Base-by-base conservation (phyloP, 1,139 yeast genomes). In the Suhomyces ambrosiae region DNA sequence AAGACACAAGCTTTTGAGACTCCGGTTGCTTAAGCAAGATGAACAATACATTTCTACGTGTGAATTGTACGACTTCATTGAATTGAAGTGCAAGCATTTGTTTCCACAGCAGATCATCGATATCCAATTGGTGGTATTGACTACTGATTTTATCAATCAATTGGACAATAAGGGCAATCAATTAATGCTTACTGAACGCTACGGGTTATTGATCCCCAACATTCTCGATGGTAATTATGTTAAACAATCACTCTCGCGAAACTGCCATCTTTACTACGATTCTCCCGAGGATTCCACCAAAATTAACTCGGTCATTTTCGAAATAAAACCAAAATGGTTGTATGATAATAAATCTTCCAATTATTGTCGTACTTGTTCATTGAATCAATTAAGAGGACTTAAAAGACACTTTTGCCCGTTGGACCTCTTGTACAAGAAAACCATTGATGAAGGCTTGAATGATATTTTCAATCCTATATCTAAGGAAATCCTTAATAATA, bases 321-420 rank as follows among this genome's bases (percentile, higher is more conserved):
- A 71, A 47, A 55, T 71, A 45, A 71, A 71, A 44, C 77, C 77
- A 5, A 71, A 71, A 50, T 71, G 77, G 77, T 57, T 71, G 27
- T 71, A 71, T 49, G 74, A 70, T 43, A 70, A 71, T 41, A 45
- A 45, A 12, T 38, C 50, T 6, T 52, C 62, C 16, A 69, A 66
- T 44, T 71, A 71, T 45, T 71, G 77, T 48, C 57, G 77, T 12
- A 71, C 74, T 3, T 71, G 77, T 41, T 69, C 68, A 60, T 58
- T 66, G 35, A 65, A 65, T 43, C 75, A 68, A 42, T 46, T 61
- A 15, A 58, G 61, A 30, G 61, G 63, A 0, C 38, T 40, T 21
- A 35, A 44, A 7, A 52, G 76, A 30, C 77, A 71, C 50, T 71
- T 68, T 44, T 71, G 77, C 45, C 74, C 76, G 0, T 54, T 71